Conservation (phyloP, 768 basidiomycete species). For the Mycena capillaripes region DNA sequence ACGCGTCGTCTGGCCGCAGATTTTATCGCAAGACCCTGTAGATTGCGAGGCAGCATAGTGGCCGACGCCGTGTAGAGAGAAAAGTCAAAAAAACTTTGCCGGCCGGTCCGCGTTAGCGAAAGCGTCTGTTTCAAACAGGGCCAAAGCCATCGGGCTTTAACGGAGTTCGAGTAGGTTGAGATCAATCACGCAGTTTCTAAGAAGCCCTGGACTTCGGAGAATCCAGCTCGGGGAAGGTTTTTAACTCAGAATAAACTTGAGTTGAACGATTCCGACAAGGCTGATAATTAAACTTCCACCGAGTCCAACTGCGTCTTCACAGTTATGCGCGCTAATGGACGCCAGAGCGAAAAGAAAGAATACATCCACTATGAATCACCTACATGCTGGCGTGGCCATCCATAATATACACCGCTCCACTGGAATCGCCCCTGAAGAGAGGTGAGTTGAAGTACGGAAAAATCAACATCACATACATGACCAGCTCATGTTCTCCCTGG, state of each 20-base stretch:
- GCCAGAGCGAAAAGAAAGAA: no score
- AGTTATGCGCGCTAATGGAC: no score
- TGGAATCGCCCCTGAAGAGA: slow-evolving; percentile 20
- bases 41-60: slow-evolving; percentile 63
- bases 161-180: no score
- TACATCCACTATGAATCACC: no score
- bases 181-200: no score
- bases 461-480: slow-evolving; percentile 63
- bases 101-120: background rate
- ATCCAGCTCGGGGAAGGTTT: no score
- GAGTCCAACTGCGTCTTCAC: no score
- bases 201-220: no score
- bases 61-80: background rate
- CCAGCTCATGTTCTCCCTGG: slow-evolving; percentile 65
- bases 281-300: no score
- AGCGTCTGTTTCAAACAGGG: background rate
- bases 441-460: background rate
- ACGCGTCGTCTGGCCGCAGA: slow-evolving; percentile 38
- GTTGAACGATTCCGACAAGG: no score
- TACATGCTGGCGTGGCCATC: slow-evolving; percentile 17
- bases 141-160: no score
- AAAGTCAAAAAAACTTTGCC: background rate
- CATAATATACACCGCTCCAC: slow-evolving; percentile 20
- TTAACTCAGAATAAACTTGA: no score
- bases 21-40: slow-evolving; percentile 52